Evolutionary conservation across 2,329 filamentous ascomycete species (phyloP).

Genomic region (Trichoderma semiorbis): DNA sequence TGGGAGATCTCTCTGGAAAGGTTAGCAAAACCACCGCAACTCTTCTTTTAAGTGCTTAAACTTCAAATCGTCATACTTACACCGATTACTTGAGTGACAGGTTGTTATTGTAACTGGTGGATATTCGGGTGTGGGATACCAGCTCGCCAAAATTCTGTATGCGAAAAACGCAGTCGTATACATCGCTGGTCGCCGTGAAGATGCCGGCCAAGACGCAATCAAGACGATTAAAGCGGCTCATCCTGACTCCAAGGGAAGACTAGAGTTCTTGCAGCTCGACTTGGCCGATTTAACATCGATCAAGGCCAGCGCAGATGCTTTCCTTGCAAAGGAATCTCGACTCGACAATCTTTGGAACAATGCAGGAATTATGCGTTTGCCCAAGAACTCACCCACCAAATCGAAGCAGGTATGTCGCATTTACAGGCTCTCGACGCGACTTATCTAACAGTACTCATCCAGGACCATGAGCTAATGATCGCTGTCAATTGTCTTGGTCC

Average conservation of each 20-base stretch:
- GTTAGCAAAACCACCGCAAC: conserved; percentile 34
- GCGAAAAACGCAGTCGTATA: conserved; percentile 53
- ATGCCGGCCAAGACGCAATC: conserved; percentile 46
- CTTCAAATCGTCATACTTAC: not conserved
- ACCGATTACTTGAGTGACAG: conserved; percentile 18
- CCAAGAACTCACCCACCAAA: conserved; percentile 27
- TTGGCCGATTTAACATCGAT: conserved; percentile 38
- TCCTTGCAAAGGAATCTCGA: conserved; percentile 29
- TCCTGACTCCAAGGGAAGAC: conserved; percentile 36
- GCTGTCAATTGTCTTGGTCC: conserved; percentile 37
- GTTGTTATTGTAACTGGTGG: conserved; percentile 50
- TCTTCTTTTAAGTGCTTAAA: not conserved
- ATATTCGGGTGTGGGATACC: conserved; percentile 46
- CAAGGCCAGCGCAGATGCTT: conserved; percentile 30
- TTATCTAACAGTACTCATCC: not conserved
- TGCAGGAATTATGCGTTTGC: conserved; percentile 42
- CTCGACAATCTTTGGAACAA: conserved; percentile 45
- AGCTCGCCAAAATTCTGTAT: conserved; percentile 53
- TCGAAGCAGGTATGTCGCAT: conserved; percentile 10
- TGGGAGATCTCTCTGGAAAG: conserved; percentile 51
- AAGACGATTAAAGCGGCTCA: conserved; percentile 36
- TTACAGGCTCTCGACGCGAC: no score
- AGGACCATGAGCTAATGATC: conserved; percentile 33
- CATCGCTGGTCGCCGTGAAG: conserved; percentile 46
- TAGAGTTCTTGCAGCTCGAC: conserved; percentile 47